Evolutionary conservation across 768 basidiomycete genomes (phyloP), one percentile per base, ranked within the genome.

Genomic region (Tylopilus intermedius): DNA sequence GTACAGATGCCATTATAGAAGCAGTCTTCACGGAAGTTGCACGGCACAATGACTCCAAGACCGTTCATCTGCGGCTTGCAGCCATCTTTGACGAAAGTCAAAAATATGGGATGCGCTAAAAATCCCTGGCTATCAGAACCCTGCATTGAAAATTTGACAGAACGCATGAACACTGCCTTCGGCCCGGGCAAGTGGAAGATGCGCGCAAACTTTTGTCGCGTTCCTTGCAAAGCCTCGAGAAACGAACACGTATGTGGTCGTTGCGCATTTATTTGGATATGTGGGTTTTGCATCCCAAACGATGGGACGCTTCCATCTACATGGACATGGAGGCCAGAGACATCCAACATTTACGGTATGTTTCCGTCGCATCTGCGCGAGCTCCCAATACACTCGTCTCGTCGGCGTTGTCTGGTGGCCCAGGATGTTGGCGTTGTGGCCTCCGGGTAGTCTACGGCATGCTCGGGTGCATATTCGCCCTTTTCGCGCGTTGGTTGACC

Each of bases 1-100:
- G 96, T 2, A 89, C 86, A 8, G 86, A 88, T 30, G 83, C 91
- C 62, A 80, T 79, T 1, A 68, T 92, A 33, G 93, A 94, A 45
- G 66, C 71, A n/a, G 76, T 81, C 2, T 96, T 97, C 79, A 92
- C 86, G 66, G 90, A 97, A 62, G 96, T 94, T 26, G 83, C 81
- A 5, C 81, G 86, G 45, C 80, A 88, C 33, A 97, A 96, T 65
- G 94, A 99, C 62, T 87, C 94, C 6, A 93, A 97, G 72, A 90
- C 90, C 1, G 73, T 98, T 8, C 82, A 95, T 70, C 76, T 95
- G 14, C 82, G 90, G 22, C 77, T 95, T 53, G 90, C 93, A 9
- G 75, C 83, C 22, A 92, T 97, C 54, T 79, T 94, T 47, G 88
- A 90, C 43, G 82, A 91, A 62, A 83, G 89, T 15, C 84, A 84